phyloP scores from a whole-genome alignment of 257 asterid genomes.

The Linderniella brevidens region DNA sequence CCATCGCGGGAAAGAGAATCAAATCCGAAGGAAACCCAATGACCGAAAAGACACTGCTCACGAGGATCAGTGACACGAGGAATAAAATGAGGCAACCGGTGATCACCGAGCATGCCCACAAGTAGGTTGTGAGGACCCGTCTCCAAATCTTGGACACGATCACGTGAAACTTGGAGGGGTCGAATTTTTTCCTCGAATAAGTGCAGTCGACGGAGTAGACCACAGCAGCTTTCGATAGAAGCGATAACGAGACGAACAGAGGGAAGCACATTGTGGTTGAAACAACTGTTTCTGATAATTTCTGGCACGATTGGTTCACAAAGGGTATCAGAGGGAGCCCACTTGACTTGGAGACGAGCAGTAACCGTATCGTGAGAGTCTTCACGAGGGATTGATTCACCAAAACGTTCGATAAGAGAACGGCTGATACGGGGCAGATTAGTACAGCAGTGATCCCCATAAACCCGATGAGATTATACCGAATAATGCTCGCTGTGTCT shows the following conservation, averaged over 20 bases:
- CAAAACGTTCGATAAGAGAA: slow-evolving; percentile 52
- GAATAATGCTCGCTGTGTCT: too few relatives aligned
- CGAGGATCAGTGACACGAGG: slow-evolving; percentile 36
- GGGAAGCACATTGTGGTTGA: slow-evolving; percentile 68
- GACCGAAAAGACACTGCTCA: slow-evolving; percentile 35
- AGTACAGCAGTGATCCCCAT: slow-evolving; percentile 29
- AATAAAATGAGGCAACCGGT: slow-evolving; percentile 44
- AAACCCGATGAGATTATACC: too few relatives aligned
- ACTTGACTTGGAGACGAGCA: slow-evolving; percentile 54
- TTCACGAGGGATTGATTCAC: slow-evolving; percentile 49
- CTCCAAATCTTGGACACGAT: slow-evolving; percentile 60
- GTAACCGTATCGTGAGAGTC: slow-evolving; percentile 28
- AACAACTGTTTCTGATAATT: slow-evolving; percentile 48
- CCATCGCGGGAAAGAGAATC: slow-evolving; percentile 73
- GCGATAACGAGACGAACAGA: slow-evolving; percentile 34
- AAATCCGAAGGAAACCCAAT: slow-evolving; percentile 70
- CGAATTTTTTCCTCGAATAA: slow-evolving; percentile 51
- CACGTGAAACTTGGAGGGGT: slow-evolving; percentile 29
- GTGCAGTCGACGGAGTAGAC: slow-evolving; percentile 85
- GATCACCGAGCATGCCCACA: slow-evolving; percentile 54
- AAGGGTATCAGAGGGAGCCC: slow-evolving; percentile 71
- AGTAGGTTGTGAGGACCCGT: slow-evolving; percentile 44
- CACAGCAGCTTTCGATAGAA: slow-evolving; percentile 73
- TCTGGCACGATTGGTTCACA: slow-evolving; percentile 58
- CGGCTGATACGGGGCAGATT: slow-evolving; percentile 72